phyloP scores from a whole-genome alignment of 371 early-diverging fungal species.

The Paramicrosporidium saccamoebae region DNA sequence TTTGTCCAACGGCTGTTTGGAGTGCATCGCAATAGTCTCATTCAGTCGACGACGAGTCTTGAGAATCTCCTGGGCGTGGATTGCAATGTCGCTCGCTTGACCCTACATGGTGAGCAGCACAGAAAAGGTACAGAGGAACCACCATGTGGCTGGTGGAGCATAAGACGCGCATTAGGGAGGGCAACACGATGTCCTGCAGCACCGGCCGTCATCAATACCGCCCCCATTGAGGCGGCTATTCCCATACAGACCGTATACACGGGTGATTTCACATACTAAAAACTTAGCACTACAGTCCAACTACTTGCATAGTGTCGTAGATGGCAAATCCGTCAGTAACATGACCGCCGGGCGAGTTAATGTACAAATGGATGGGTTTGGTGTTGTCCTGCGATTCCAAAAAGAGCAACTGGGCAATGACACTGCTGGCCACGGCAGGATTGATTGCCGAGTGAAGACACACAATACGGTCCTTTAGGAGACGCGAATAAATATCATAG shows the following conservation, averaged over 20 bases:
- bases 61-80: constrained; percentile 80
- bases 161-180: constrained; percentile 66
- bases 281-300: not conserved
- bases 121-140: no score
- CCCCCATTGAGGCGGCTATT: constrained; percentile 92
- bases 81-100: constrained; percentile 86
- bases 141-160: constrained; percentile 90
- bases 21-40: constrained; percentile 48
- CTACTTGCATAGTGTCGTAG: constrained; percentile 29
- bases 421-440: constrained; percentile 37
- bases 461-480: constrained; percentile 79
- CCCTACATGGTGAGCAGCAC: no score
- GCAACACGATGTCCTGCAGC: constrained; percentile 53
- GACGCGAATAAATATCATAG: constrained; percentile 80
- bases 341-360: constrained; percentile 82
- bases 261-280: constrained; percentile 58
- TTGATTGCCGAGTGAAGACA: constrained; percentile 66
- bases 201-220: constrained; percentile 60
- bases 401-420: constrained; percentile 78
- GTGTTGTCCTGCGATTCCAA: constrained; percentile 76
- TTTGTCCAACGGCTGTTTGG: constrained; percentile 32
- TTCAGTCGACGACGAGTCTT: constrained; percentile 56
- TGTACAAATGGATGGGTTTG: constrained; percentile 68
- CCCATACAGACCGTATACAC: constrained; percentile 80
- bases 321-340: constrained; percentile 85